phyloP scores from a whole-genome alignment of 345 rosid species.

The Rubroshorea leprosula region DNA sequence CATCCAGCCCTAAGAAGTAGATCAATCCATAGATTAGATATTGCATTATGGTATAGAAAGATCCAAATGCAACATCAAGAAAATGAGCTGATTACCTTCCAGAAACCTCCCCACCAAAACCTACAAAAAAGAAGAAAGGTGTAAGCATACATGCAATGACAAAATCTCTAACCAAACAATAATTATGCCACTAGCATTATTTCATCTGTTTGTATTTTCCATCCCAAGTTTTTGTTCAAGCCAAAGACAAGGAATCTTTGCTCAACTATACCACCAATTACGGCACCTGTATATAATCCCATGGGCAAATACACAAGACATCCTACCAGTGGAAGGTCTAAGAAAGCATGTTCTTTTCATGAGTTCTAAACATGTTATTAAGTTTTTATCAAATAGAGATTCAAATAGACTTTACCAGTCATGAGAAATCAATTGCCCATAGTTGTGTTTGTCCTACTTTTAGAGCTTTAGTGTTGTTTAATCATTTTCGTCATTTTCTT shows the following conservation, averaged over 20 bases:
- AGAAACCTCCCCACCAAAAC: conserved; percentile 99
- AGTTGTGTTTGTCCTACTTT: background rate
- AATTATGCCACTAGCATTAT: background rate
- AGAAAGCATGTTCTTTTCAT: background rate
- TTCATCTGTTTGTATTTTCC: too few relatives aligned
- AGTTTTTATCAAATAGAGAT: background rate
- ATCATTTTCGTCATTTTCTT: background rate
- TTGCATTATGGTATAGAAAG: background rate
- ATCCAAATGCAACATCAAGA: conserved; percentile 6
- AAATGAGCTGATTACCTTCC: conserved; percentile 66
- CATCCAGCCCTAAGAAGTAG: background rate
- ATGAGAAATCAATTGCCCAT: background rate
- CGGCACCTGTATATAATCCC: background rate
- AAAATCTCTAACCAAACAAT: background rate
- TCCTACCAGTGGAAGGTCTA: background rate
- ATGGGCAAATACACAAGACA: background rate
- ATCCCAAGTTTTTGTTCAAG: too few relatives aligned
- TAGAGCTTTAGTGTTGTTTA: conserved; percentile 1
- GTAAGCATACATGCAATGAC: background rate
- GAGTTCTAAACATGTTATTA: background rate
- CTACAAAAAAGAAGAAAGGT: conserved; percentile 34
- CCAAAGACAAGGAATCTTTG: too few relatives aligned
- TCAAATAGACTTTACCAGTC: background rate
- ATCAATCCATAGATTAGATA: background rate
- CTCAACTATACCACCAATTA: too few relatives aligned